These are phyloP conservation scores for Tremella yokohamensis DNA, from an alignment of 768 basidiomycete species.

Conservation along the genomic window DNA sequence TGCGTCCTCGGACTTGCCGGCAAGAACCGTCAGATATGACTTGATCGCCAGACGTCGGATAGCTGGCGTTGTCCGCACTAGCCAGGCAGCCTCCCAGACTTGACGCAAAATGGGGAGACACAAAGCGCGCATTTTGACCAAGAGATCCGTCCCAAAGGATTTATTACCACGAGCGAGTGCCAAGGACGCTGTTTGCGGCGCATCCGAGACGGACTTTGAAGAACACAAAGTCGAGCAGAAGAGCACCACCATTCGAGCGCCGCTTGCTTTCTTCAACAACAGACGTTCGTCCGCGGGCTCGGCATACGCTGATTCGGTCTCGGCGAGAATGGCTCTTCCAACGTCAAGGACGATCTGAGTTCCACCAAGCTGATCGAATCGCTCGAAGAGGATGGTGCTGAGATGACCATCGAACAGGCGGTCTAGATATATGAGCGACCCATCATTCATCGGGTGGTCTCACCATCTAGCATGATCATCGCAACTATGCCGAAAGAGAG, in stretches of 20 bases:
- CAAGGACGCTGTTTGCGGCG: constrained; percentile 75
- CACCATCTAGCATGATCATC: constrained; percentile 62
- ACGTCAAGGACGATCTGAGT: constrained; percentile 43
- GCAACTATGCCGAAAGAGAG: constrained; percentile 59
- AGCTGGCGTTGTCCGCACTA: constrained; percentile 65
- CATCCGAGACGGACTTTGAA: constrained; percentile 76
- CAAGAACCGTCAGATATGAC: constrained; percentile 72
- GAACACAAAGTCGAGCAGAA: constrained; percentile 64
- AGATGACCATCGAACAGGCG: constrained; percentile 69
- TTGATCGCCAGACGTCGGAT: constrained; percentile 73
- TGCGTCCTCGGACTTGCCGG: constrained; percentile 58
- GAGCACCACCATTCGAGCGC: constrained; percentile 1
- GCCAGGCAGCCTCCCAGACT: constrained; percentile 82
- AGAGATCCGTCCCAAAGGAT: constrained; percentile 77
- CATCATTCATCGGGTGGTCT: constrained; percentile 22
- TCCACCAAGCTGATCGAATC: constrained; percentile 70
- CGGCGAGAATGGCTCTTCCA: no score
- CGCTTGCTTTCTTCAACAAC: not conserved
- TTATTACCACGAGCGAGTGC: constrained; percentile 64
- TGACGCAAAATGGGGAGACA: constrained; percentile 64
- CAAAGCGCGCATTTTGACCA: constrained; percentile 71
- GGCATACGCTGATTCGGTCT: no score
- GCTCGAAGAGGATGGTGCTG: constrained; percentile 75
- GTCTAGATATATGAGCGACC: constrained; percentile 55
- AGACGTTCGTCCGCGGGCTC: no score